Base-by-base conservation (phyloP, 441 rosid genomes). In the Gossypium schwendimanii region DNA sequence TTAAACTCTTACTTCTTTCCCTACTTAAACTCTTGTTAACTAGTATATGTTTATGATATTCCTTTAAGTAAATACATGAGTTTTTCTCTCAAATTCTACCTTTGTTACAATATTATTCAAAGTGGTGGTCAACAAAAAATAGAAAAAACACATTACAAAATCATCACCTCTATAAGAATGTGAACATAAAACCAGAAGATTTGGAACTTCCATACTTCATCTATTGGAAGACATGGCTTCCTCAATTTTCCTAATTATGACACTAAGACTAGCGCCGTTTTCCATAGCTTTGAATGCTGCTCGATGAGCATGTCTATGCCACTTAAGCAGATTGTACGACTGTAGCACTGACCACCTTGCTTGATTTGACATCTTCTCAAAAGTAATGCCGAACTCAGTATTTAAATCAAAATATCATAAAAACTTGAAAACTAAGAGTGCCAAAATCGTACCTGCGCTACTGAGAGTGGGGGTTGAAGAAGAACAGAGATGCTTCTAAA, bases 271-370 rank as follows among this genome's bases (percentile, higher is more conserved):
- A 64, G 84, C 63, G 47, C 98, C 93, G 70, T 72, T 86, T 88
- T 94, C 96, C 70, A 94, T 87, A 71, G 98, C 91, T 83, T 80
- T 88, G 69, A 90, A 85, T 47, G 93, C 97, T 53, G 92, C 93
- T 15, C 78, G 77, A 79, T 94, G 98, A 70, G 95, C 95, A 1
- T 77, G 77, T 77, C 72, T 88, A 69, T 94, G 92, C 97, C 97
- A 94, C 78, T 89, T 94, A 76, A 94, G 91, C 60, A 94, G 89
- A 76, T 94, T 94, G 75, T 90, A 94, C 0, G 98, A 85, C 79
- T 91, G 98, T 55, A 90, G 75, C 78, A 91, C 88, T 1, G 97
- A 80, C 97, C 97, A 91, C 76, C 98, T 87, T 21, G 98, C 98
- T 84, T 87, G 97, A 85, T 93, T 93, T 11, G 94, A 88, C 98